phyloP scores from a whole-genome alignment of 805 yeast species.

The Tetrapisispora iriomotensis region DNA sequence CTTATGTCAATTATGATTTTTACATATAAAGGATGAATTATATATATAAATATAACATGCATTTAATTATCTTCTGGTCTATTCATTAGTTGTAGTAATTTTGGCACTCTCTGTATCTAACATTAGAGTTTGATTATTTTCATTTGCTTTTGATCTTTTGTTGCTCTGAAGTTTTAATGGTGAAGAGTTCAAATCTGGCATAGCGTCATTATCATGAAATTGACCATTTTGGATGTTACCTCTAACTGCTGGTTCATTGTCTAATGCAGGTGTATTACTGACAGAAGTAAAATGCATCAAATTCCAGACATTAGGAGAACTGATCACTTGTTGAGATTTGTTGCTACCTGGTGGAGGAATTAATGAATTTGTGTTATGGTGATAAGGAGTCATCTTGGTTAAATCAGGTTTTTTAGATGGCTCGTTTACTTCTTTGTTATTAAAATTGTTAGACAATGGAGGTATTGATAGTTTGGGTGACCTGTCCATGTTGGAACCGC shows the following conservation, averaged over 20 bases:
- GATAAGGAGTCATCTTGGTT: slow-evolving; percentile 7
- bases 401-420: background rate
- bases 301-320: slow-evolving; percentile 89
- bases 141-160: slow-evolving; percentile 3
- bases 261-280: slow-evolving; percentile 28
- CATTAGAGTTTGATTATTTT: slow-evolving; percentile 13
- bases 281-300: slow-evolving; percentile 66
- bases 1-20: too few species aligned
- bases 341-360: background rate
- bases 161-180: slow-evolving; percentile 18
- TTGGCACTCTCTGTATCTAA: slow-evolving; percentile 27
- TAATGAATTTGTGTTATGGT: background rate
- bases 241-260: slow-evolving; percentile 4
- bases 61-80: background rate
- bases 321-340: slow-evolving; percentile 21
- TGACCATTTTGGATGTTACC: too few species aligned
- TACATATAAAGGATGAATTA: too few species aligned
- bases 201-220: slow-evolving; percentile 5
- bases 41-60: too few species aligned
- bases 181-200: slow-evolving; percentile 19
- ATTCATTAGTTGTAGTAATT: slow-evolving; percentile 21
- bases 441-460: background rate
- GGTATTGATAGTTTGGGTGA: slow-evolving; percentile 8
- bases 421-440: background rate
- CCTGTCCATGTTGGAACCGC: slow-evolving; percentile 23